Conservation (phyloP, 495 filamentous ascomycete species). For the Cercophora newfieldiana region DNA sequence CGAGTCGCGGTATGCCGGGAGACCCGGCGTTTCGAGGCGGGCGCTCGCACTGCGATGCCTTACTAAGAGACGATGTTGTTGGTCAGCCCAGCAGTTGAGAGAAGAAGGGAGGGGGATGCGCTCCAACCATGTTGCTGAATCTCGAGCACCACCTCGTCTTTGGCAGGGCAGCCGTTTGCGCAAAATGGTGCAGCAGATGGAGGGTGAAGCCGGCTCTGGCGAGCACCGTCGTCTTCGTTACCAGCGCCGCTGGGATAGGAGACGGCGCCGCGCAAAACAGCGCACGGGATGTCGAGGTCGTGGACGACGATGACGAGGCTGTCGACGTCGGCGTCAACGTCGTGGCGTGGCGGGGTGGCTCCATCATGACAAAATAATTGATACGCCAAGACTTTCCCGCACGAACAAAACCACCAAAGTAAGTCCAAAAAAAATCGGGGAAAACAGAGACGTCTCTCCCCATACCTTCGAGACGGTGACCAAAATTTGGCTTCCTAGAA, state of each 20-base stretch:
- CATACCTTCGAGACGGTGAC: too few species aligned
- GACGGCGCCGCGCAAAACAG: background rate
- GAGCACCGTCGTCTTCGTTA: too few species aligned
- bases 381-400: too few species aligned
- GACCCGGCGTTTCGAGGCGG: slow-evolving; percentile 3
- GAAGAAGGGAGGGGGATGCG: too few species aligned
- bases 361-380: too few species aligned
- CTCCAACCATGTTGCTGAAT: slow-evolving; percentile 1
- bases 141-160: slow-evolving; percentile 1
- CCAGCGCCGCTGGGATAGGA: background rate
- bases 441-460: too few species aligned
- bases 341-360: too few species aligned
- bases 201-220: slow-evolving; percentile 2
- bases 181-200: slow-evolving; percentile 4
- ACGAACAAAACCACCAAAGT: too few species aligned
- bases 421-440: too few species aligned
- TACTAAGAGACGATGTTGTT: slow-evolving; percentile 5
- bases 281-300: background rate
- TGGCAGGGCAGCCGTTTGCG: slow-evolving; percentile 3
- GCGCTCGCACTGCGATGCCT: slow-evolving; percentile 3
- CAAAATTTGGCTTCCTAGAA: too few species aligned
- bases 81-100: slow-evolving; percentile 5
- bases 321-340: background rate
- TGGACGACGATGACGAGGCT: background rate
- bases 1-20: slow-evolving; percentile 1